A percentile compares a stretch with the other conserved stretches of the same genome.
These are phyloP conservation scores for Psilocybe cyanescens DNA, from an alignment of 768 basidiomycete species.

Conservation along the genomic window DNA sequence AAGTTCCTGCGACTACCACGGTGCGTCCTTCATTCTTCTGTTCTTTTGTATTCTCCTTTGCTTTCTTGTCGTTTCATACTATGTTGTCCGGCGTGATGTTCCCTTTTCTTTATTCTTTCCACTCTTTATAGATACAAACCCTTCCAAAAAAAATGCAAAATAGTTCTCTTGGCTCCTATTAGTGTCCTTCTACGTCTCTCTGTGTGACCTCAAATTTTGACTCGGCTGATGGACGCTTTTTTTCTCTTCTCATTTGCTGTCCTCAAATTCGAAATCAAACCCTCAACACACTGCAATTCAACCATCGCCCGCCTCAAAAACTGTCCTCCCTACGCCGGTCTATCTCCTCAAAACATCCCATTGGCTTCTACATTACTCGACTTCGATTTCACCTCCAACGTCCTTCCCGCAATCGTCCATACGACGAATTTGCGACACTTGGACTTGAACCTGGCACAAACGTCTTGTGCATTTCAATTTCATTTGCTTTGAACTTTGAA, in stretches of 20 bases:
- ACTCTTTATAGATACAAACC: not conserved
- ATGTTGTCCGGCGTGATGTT: not conserved
- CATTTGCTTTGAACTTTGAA: constrained; percentile 2
- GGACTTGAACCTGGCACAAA: no score
- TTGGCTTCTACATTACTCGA: not conserved
- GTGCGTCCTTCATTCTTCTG: constrained; percentile 23
- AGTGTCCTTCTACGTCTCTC: not conserved
- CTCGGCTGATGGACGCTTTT: constrained; percentile 12
- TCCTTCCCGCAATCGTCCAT: not conserved
- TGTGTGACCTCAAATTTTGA: constrained; percentile 22
- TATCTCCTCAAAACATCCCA: not conserved
- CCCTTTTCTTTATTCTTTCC: not conserved
- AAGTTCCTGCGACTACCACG: constrained; percentile 27
- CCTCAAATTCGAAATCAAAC: constrained; percentile 1
- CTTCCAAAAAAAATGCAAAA: not conserved
- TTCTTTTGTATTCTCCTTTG: constrained; percentile 8
- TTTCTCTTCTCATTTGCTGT: constrained; percentile 9
- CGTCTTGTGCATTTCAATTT: not conserved
- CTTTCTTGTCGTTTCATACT: constrained; percentile 6
- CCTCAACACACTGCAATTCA: not conserved
- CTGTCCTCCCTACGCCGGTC: no score
- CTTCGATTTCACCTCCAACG: constrained; percentile 9
- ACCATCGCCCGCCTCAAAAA: not conserved
- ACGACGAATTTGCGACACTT: no score
- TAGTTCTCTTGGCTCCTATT: not conserved